Conservation (phyloP, 257 asterid genomes). For the Salvia splendens region DNA sequence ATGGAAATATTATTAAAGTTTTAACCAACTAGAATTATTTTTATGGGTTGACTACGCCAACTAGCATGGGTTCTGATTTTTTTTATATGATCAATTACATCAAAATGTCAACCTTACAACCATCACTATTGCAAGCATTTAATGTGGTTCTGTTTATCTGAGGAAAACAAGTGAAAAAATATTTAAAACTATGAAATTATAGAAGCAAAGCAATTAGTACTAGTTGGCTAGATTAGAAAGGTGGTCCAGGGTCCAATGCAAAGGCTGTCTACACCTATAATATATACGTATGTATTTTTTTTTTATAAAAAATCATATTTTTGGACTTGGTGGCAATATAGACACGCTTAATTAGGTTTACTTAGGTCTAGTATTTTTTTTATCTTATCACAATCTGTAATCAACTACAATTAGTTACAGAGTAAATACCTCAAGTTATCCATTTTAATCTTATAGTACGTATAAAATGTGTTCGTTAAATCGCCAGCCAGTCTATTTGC, state of each 20-base stretch:
- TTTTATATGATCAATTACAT: neutral
- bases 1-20: neutral
- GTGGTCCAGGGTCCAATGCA: neutral
- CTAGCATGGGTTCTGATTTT: neutral
- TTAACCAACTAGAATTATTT: neutral
- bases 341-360: neutral
- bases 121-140: conserved; percentile 7
- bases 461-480: too few relatives aligned
- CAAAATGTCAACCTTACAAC: conserved; percentile 23
- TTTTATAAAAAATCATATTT: too few relatives aligned
- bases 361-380: neutral
- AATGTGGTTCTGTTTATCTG: conserved; percentile 8
- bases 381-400: too few relatives aligned
- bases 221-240: neutral
- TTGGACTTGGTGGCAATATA: neutral
- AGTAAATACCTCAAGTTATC: too few relatives aligned
- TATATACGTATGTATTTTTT: too few relatives aligned
- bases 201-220: neutral
- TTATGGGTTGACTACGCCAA: conserved; percentile 8
- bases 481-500: too few relatives aligned
- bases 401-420: too few relatives aligned
- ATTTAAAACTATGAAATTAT: neutral
- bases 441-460: too few relatives aligned
- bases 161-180: neutral
- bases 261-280: neutral